Conservation (phyloP, 2,329 filamentous ascomycete genomes). For the Neocucurbitaria cava region DNA sequence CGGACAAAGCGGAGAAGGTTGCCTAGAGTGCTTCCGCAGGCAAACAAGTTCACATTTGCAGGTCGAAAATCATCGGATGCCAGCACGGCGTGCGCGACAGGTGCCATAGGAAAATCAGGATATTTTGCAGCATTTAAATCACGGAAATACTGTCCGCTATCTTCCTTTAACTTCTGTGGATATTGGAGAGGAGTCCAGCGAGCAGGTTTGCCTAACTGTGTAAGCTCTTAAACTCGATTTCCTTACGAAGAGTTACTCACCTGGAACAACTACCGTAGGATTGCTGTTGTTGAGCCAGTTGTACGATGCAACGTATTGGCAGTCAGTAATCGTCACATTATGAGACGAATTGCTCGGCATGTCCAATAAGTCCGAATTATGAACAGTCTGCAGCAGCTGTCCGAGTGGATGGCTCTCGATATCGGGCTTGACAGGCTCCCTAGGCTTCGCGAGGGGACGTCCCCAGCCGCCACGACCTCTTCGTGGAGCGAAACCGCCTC, state of each 20-base stretch:
- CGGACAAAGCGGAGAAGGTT: conserved; percentile 66
- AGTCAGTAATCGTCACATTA: conserved; percentile 45
- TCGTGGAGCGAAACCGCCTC: conserved; percentile 35
- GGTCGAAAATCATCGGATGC: conserved; percentile 45
- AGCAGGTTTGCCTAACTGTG: conserved; percentile 56
- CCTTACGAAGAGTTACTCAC: conserved; percentile 16
- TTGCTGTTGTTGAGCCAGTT: conserved; percentile 55
- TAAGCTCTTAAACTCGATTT: conserved; percentile 1
- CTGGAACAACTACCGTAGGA: conserved; percentile 49
- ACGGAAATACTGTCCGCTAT: conserved; percentile 60
- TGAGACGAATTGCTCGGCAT: background rate
- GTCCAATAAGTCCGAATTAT: conserved; percentile 11
- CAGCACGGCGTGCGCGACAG: conserved; percentile 56
- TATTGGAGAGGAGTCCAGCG: conserved; percentile 56
- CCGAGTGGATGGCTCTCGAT: conserved; percentile 40
- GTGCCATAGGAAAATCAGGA: conserved; percentile 59
- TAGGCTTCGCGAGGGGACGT: conserved; percentile 12
- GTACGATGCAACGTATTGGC: conserved; percentile 59
- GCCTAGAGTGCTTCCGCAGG: conserved; percentile 67
- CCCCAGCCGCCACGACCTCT: conserved; percentile 23
- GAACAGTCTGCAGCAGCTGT: conserved; percentile 29
- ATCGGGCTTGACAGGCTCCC: conserved; percentile 26
- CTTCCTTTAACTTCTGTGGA: conserved; percentile 49
- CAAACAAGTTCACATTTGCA: conserved; percentile 61
- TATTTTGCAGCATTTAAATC: conserved; percentile 62